phyloP scores from a whole-genome alignment of 805 yeast species.

The Clavispora santaluciae region DNA sequence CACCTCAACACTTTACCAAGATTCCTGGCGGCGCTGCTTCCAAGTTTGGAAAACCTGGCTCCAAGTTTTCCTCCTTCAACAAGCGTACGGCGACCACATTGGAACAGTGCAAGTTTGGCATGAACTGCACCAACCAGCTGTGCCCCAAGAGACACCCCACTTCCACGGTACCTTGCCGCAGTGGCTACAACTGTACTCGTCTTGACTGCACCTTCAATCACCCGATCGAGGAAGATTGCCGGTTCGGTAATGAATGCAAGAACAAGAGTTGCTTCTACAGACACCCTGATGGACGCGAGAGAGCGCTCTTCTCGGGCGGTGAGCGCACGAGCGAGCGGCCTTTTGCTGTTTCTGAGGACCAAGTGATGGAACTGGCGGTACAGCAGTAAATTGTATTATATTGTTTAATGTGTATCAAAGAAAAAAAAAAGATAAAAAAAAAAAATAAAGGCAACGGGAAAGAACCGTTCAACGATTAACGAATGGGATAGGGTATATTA shows the following conservation, averaged over 20 bases:
- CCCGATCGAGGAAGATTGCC: conserved; percentile 75
- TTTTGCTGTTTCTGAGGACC: conserved; percentile 74
- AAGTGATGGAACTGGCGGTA: conserved; percentile 66
- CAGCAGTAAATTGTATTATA: conserved; percentile 16
- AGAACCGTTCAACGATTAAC: background rate
- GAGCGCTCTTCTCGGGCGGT: conserved; percentile 15
- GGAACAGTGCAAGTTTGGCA: conserved; percentile 80
- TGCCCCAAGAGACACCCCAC: conserved; percentile 87
- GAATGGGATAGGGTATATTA: background rate
- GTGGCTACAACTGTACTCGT: conserved; percentile 73
- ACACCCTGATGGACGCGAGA: conserved; percentile 75
- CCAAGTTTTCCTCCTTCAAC: conserved; percentile 2
- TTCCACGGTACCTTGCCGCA: conserved; percentile 70
- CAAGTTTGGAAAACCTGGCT: conserved; percentile 4
- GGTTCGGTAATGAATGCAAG: conserved; percentile 70
- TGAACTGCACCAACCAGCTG: conserved; percentile 66
- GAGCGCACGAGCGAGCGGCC: conserved; percentile 53
- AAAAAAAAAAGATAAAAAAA: conserved; percentile 12
- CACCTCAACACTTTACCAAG: conserved; percentile 6
- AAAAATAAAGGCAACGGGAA: conserved; percentile 1
- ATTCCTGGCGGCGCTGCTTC: background rate
- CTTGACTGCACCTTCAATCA: conserved; percentile 80
- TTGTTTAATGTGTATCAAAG: conserved; percentile 3
- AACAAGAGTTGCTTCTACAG: conserved; percentile 66
- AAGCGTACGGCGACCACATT: conserved; percentile 43